Conservation (phyloP, 2,329 filamentous ascomycete species). For the Colletotrichum tofieldiae region DNA sequence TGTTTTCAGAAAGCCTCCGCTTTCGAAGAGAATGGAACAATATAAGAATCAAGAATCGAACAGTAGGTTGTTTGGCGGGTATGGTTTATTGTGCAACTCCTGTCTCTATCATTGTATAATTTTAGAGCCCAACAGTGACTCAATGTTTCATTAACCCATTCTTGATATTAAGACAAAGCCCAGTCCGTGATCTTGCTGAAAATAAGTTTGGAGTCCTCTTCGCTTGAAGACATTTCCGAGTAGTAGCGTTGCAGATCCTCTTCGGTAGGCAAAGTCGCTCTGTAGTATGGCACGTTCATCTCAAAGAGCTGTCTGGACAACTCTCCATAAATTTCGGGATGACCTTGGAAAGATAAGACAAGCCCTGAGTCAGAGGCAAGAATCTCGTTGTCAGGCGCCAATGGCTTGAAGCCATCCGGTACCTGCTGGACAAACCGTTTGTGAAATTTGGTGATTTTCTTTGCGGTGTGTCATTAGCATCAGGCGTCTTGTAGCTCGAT, state of each 20-base stretch:
- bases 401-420: slow-evolving; percentile 24
- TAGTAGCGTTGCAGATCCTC: slow-evolving; percentile 34
- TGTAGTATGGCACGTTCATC: slow-evolving; percentile 25
- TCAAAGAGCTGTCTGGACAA: slow-evolving; percentile 35
- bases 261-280: slow-evolving; percentile 24
- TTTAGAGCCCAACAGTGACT: too few relatives aligned
- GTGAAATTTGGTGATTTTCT: slow-evolving; percentile 40
- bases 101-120: neutral
- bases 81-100: neutral
- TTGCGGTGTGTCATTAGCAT: neutral
- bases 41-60: neutral
- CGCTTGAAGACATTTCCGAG: slow-evolving; percentile 29
- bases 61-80: neutral
- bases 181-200: slow-evolving; percentile 21
- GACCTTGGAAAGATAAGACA: slow-evolving; percentile 34
- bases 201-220: slow-evolving; percentile 20
- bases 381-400: slow-evolving; percentile 32
- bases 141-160: neutral
- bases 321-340: slow-evolving; percentile 39
- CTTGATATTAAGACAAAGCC: slow-evolving; percentile 4
- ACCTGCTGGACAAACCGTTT: slow-evolving; percentile 34
- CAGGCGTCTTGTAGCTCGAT: neutral
- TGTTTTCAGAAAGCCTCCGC: neutral
- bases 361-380: slow-evolving; percentile 26
- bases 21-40: neutral